These are phyloP conservation scores for Zea luxurians DNA, from an alignment of 176 grass and related monocot genomes.

Conservation along the genomic window DNA sequence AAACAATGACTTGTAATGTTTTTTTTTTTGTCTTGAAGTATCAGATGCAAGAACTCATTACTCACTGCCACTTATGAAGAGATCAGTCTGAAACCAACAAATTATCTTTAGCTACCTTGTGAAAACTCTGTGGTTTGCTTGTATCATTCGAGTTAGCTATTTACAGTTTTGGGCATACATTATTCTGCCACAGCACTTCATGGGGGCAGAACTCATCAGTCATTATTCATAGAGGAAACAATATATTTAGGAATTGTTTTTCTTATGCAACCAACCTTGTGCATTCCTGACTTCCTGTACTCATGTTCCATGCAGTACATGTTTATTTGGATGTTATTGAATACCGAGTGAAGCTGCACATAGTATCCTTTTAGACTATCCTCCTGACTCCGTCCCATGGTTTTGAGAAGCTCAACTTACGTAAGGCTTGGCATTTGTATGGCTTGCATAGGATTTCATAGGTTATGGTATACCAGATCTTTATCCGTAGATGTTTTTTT, in stretches of 20 bases:
- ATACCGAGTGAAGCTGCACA: neutral
- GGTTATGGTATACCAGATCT: neutral
- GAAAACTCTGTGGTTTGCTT: neutral
- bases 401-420: neutral
- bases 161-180: neutral
- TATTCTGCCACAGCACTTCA: neutral
- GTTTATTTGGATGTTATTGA: neutral
- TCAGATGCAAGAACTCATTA: slow-evolving; percentile 1
- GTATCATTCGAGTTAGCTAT: neutral
- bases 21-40: slow-evolving; percentile 5
- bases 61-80: neutral
- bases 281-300: neutral
- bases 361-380: neutral
- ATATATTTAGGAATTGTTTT: neutral
- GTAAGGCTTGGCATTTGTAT: neutral
- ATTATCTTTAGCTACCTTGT: neutral
- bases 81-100: neutral
- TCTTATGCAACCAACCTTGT: neutral
- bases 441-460: neutral
- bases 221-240: neutral
- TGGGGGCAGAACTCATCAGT: neutral
- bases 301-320: neutral
- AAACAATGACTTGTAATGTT: neutral
- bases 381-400: slow-evolving; percentile 1
- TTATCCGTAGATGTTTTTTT: neutral